These are phyloP conservation scores for Colletotrichum camelliae DNA, from an alignment of 2,329 filamentous ascomycete genomes.

Conservation along the genomic window DNA sequence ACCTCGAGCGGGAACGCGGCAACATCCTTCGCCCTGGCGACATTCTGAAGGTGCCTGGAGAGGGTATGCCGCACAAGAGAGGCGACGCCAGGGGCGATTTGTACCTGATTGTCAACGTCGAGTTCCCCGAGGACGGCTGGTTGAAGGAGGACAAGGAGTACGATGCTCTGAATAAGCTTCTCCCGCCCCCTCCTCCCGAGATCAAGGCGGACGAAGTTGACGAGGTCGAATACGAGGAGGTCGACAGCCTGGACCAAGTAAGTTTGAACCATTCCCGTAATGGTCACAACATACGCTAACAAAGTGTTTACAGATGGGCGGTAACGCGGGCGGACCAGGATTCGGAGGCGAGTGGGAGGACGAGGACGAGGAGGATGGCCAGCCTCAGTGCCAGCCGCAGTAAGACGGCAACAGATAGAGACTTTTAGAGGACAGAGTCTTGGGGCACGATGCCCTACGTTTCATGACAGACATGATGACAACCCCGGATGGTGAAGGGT, in stretches of 20 bases:
- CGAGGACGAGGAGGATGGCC: constrained; percentile 70
- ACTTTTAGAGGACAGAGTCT: constrained; percentile 16
- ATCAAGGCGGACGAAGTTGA: constrained; percentile 80
- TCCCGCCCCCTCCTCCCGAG: constrained; percentile 68
- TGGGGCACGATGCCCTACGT: constrained; percentile 7
- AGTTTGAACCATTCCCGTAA: constrained; percentile 26
- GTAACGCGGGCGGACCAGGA: constrained; percentile 71
- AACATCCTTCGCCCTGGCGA: constrained; percentile 85
- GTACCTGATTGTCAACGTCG: constrained; percentile 83
- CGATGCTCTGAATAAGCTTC: constrained; percentile 73
- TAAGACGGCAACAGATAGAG: constrained; percentile 42
- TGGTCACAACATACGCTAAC: constrained; percentile 29
- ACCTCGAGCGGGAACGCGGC: constrained; percentile 79
- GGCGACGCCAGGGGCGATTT: constrained; percentile 85
- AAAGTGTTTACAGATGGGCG: constrained; percentile 64
- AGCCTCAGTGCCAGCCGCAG: constrained; percentile 76
- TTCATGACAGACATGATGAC: constrained; percentile 22
- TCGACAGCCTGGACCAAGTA: constrained; percentile 82
- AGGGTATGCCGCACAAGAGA: constrained; percentile 94
- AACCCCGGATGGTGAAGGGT: constrained; percentile 11
- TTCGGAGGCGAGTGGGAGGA: constrained; percentile 73
- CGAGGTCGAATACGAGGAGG: constrained; percentile 85
- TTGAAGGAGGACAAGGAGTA: constrained; percentile 73
- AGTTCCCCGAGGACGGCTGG: constrained; percentile 91
- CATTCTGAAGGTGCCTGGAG: constrained; percentile 82